Base-by-base conservation (phyloP, 495 filamentous ascomycete genomes). In the Trichocladium antarcticum region DNA sequence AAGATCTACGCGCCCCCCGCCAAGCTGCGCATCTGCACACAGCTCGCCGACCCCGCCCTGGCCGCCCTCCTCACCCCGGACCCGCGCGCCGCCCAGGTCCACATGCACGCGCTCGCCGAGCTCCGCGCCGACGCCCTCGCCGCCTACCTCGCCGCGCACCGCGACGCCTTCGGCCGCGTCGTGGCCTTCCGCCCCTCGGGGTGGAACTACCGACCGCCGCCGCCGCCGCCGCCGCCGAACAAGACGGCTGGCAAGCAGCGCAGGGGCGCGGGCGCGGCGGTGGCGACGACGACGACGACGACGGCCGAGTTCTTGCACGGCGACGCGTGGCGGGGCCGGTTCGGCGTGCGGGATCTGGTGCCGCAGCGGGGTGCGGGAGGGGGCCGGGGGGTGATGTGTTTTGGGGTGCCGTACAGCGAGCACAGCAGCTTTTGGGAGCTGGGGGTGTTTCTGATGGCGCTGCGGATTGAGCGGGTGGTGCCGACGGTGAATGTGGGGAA, bases 61-160 rank as follows among this genome's bases (percentile, higher is more conserved):
- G 69, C 78, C 37, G 71, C 76, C 1, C 75, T 82, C 15, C 71
- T 99, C 54, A 99, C 92, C 0, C 72, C 73, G 29, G 68, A 95
- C 58, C 90, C 92, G 0, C 69, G 69, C 19, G 84, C 85, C 55
- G 92, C 93, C 1, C 92, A 96, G 64, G 87, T 99, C 0, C 92
- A 99, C 68, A 95, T 99, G 90, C 90, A 93, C 50, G 87, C 83
- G 50, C 72, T 99, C 6, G 88, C 88, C 68, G 90, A 96, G 67
- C 84, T 97, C 50, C 79, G 83, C 36, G 78, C 86, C 9, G 86
- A 95, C 43, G 92, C 90, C 0, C 73, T 99, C 8, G 75, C 83
- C 42, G 87, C 90, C 51, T 99, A 99, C 60, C 77, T 99, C 21
- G 76, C 83, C 56, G 68, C 73, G 16, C 79, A 82, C 65, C 76